phyloP scores from a whole-genome alignment of 768 basidiomycete genomes.

The Tulasnella sp. region DNA sequence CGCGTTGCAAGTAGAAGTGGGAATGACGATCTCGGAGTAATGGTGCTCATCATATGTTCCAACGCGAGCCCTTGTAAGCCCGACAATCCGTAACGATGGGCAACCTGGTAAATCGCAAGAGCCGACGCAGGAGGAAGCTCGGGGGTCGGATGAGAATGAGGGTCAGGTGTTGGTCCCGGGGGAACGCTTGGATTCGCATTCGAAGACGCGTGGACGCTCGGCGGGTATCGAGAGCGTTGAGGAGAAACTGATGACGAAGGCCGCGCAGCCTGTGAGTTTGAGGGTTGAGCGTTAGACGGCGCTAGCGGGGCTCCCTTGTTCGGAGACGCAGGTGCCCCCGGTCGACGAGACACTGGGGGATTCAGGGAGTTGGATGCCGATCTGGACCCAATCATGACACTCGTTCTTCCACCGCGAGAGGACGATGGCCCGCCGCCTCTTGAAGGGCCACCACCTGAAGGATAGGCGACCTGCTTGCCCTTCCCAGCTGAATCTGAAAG shows the following conservation, averaged over 20 bases:
- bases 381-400: conserved; percentile 1
- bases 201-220: conserved; percentile 39
- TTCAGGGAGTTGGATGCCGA: not conserved
- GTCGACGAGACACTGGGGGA: conserved; percentile 12
- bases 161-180: conserved; percentile 47
- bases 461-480: not conserved
- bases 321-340: not conserved
- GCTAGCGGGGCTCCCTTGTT: conserved; percentile 5
- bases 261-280: not conserved
- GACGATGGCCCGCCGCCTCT: conserved; percentile 13
- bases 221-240: conserved; percentile 47
- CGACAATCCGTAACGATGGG: conserved; percentile 69
- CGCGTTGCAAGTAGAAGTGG: conserved; percentile 64
- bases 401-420: conserved; percentile 5
- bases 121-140: conserved; percentile 65
- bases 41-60: conserved; percentile 67
- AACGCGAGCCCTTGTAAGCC: conserved; percentile 62
- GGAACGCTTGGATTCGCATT: not conserved
- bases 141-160: conserved; percentile 66
- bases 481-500: not conserved
- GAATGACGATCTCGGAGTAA: conserved; percentile 64
- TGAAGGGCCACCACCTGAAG: conserved; percentile 9
- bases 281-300: not conserved
- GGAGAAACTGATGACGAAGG: conserved; percentile 17
- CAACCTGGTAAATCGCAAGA: conserved; percentile 69